Conservation (phyloP, 78 protist genomes). For the Tieghemostelium lacteum region DNA sequence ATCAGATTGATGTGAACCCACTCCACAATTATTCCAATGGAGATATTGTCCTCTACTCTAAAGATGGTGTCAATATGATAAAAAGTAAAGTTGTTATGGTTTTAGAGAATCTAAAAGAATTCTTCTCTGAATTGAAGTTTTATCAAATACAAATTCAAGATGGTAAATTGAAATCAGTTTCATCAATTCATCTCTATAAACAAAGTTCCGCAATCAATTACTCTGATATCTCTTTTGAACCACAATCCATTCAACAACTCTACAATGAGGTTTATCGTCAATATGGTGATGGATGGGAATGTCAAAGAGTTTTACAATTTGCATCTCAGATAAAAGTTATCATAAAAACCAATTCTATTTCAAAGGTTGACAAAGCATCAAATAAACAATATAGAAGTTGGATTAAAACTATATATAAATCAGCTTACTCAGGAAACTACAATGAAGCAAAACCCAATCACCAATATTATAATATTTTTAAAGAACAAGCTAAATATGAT, state of each 20-base stretch:
- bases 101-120: background rate
- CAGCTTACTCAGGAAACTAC: no score
- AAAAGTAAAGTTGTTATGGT: background rate
- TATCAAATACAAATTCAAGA: background rate
- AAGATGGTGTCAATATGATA: background rate
- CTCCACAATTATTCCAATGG: no score
- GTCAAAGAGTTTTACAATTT: background rate
- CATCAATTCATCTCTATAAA: conserved; percentile 1
- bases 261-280: background rate
- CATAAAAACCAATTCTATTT: background rate
- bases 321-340: background rate
- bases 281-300: background rate
- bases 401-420: no score
- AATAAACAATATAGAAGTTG: no score
- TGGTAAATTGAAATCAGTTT: background rate
- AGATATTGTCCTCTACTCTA: no score
- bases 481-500: background rate
- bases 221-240: background rate
- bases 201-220: background rate
- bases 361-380: background rate
- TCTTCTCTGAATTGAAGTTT: background rate
- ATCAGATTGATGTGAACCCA: no score
- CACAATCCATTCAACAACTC: background rate
- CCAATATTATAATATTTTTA: background rate
- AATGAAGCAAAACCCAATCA: background rate